Evolutionary conservation across 2,329 filamentous ascomycete genomes (phyloP).

Genomic region (Knufia fluminis): DNA sequence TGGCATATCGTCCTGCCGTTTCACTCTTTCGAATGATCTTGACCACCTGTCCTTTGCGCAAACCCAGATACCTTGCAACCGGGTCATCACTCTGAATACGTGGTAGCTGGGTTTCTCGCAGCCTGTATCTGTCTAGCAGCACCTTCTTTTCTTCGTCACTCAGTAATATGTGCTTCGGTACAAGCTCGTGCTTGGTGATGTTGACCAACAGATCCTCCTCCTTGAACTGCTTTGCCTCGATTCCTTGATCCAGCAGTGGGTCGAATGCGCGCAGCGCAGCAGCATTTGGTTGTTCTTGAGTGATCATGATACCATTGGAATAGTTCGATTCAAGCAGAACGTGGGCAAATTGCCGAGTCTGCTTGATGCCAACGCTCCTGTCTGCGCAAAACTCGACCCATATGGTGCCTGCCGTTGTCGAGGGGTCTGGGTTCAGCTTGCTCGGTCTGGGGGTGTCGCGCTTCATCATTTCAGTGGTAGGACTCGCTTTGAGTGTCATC

Average conservation of each 20-base stretch:
- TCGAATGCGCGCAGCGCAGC: conserved; percentile 81
- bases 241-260: conserved; percentile 35
- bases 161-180: conserved; percentile 84
- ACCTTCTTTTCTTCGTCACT: conserved; percentile 82
- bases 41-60: conserved; percentile 87
- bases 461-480: conserved; percentile 71
- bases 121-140: conserved; percentile 75
- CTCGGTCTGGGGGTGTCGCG: conserved; percentile 71
- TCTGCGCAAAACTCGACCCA: conserved; percentile 88
- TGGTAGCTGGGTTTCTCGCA: conserved; percentile 96
- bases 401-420: conserved; percentile 71
- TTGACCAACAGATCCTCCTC: conserved; percentile 95
- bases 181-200: conserved; percentile 94
- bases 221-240: conserved; percentile 81
- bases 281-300: conserved; percentile 69
- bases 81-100: conserved; percentile 86
- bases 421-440: conserved; percentile 58
- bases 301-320: conserved; percentile 85
- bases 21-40: conserved; percentile 96
- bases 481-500: conserved; percentile 81
- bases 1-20: conserved; percentile 92
- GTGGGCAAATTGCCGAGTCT: conserved; percentile 82
- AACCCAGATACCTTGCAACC: conserved; percentile 80
- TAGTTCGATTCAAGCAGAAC: conserved; percentile 70
- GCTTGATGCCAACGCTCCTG: conserved; percentile 73